Conservation (phyloP, 1,284 basidiomycete species). For the Garcileccinum viscosum region DNA sequence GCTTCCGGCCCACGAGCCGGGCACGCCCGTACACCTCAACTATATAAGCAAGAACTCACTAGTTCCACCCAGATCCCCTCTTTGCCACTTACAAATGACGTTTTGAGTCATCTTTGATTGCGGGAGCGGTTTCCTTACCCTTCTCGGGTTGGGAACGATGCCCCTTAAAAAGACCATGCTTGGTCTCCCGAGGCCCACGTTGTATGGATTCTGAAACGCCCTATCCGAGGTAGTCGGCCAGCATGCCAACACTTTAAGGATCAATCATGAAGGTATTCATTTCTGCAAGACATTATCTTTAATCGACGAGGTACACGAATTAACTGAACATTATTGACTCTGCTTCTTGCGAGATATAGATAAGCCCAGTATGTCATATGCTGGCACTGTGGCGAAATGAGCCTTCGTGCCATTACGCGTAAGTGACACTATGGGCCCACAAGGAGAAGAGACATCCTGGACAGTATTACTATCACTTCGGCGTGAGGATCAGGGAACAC, state of each 20-base stretch:
- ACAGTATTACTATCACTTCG: conserved; percentile 4
- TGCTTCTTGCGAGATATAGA: conserved; percentile 14
- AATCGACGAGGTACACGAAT: not conserved
- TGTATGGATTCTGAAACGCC: not conserved
- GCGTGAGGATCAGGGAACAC: conserved; percentile 27
- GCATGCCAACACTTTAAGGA: not conserved
- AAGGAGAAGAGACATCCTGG: conserved; percentile 3
- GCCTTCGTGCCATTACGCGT: conserved; percentile 10
- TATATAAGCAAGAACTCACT: not conserved
- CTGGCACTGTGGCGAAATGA: conserved; percentile 4
- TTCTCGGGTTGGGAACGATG: not conserved
- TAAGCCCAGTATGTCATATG: conserved; percentile 7
- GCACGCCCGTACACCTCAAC: not conserved
- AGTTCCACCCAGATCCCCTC: not conserved
- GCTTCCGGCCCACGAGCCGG: not conserved
- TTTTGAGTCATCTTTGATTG: not conserved
- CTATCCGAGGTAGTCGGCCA: conserved; percentile 9
- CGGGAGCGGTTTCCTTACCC: not conserved
- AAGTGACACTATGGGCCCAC: conserved; percentile 1
- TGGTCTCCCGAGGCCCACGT: conserved; percentile 1
- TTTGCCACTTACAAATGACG: not conserved
- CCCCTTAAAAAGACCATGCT: not conserved
- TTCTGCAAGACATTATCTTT: conserved; percentile 3
- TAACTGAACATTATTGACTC: not conserved
- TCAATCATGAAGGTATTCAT: not conserved